These are phyloP conservation scores for Neurospora sp. DNA, from an alignment of 495 filamentous ascomycete genomes.

Conservation along the genomic window DNA sequence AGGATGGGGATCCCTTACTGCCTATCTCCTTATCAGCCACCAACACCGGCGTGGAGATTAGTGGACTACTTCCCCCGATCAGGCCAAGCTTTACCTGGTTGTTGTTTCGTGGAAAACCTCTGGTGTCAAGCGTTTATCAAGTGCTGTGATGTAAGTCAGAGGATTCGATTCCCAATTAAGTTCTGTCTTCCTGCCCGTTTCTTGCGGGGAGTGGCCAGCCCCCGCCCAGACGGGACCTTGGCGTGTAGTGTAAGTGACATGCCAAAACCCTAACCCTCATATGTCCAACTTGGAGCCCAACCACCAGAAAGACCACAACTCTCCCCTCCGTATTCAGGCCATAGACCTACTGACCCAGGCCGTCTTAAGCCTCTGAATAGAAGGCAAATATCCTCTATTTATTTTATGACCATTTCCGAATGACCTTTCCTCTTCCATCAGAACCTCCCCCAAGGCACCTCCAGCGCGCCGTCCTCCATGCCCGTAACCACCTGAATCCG, in stretches of 20 bases:
- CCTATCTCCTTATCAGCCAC: not conserved
- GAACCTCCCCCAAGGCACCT: slow-evolving; percentile 14
- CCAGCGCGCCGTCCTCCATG: slow-evolving; percentile 20
- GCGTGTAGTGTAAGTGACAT: not conserved
- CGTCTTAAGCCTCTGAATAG: not conserved
- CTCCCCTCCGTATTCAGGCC: not conserved
- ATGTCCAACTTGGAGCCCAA: not conserved
- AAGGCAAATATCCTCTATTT: not conserved
- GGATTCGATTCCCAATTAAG: not conserved
- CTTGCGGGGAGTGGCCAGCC: not conserved
- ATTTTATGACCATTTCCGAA: not conserved
- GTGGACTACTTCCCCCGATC: not conserved
- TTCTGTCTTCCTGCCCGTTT: not conserved
- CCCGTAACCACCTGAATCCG: slow-evolving; percentile 17
- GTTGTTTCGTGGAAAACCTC: not conserved
- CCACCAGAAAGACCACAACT: not conserved
- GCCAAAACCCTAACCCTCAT: not conserved
- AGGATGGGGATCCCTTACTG: not conserved
- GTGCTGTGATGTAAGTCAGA: not conserved
- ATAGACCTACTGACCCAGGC: not conserved
- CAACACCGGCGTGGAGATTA: no score
- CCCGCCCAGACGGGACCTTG: not conserved
- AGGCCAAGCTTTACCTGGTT: not conserved
- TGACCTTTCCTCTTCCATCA: not conserved
- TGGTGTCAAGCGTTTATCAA: not conserved